A percentile compares a stretch with the other conserved stretches of the same genome.
These are phyloP conservation scores for Salix purpurea DNA, from an alignment of 345 rosid genomes.

Conservation along the genomic window DNA sequence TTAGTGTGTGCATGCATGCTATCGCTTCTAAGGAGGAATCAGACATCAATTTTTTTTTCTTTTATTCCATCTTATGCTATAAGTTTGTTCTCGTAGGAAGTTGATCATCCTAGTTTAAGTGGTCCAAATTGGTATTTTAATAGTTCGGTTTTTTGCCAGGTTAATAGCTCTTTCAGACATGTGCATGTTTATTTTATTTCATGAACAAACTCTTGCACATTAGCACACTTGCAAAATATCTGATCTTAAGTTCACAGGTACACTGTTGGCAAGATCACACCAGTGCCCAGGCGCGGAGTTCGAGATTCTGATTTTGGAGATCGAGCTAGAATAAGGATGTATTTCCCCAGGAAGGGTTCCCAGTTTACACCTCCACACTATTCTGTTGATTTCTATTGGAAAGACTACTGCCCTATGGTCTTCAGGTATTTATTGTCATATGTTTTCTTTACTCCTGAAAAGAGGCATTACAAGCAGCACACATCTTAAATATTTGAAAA, in stretches of 20 bases:
- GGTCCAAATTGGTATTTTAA: neutral
- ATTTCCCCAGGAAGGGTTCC: constrained; percentile 81
- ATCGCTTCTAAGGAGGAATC: too few relatives aligned
- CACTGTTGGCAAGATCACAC: constrained; percentile 92
- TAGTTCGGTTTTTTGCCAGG: too few relatives aligned
- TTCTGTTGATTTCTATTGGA: constrained; percentile 86
- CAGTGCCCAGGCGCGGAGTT: constrained; percentile 84
- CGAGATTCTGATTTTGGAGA: constrained; percentile 86
- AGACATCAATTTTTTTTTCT: too few relatives aligned
- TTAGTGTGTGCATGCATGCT: too few relatives aligned
- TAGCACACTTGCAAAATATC: constrained; percentile 13
- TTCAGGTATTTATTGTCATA: constrained; percentile 55
- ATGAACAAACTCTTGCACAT: neutral
- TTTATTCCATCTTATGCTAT: neutral
- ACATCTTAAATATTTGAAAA: too few relatives aligned
- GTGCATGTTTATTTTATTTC: too few relatives aligned
- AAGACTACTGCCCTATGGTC: constrained; percentile 98
- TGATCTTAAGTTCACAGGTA: constrained; percentile 64
- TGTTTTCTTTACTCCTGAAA: too few relatives aligned
- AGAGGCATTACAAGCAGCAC: too few relatives aligned
- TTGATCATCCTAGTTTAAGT: neutral
- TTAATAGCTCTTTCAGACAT: too few relatives aligned
- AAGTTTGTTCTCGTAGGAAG: neutral
- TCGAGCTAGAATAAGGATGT: constrained; percentile 89
- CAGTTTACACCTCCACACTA: constrained; percentile 85